Evolutionary conservation across 208 protist genomes (phyloP).

Genomic region (Wallacemonas sp.): DNA sequence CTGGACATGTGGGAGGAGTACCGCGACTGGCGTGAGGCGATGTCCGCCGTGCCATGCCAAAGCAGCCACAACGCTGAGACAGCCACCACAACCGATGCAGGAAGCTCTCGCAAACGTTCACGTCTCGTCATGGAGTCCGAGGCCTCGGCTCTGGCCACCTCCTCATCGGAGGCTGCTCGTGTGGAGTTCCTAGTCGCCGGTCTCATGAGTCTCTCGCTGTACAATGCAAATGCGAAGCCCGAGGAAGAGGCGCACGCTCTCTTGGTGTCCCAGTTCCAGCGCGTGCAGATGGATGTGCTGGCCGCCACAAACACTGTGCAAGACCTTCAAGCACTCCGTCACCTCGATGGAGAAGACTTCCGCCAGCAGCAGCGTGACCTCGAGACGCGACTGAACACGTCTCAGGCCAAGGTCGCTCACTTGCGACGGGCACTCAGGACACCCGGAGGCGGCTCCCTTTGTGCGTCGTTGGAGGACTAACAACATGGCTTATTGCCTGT

Average conservation of each 20-base stretch:
- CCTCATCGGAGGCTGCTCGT: neutral
- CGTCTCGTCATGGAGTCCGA: neutral
- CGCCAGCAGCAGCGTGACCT: neutral
- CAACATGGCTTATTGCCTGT: neutral
- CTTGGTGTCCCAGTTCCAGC: slow-evolving; percentile 2
- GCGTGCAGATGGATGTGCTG: slow-evolving; percentile 14
- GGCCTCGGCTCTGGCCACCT: neutral
- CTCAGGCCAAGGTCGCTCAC: neutral
- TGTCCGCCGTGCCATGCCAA: neutral
- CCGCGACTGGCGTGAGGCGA: neutral
- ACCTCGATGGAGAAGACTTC: slow-evolving; percentile 7
- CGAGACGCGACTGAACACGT: neutral
- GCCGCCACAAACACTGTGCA: neutral
- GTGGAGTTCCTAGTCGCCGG: neutral
- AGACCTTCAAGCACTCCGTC: neutral
- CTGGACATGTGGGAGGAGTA: neutral
- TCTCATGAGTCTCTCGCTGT: neutral
- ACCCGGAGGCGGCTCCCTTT: neutral
- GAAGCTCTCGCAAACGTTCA: neutral
- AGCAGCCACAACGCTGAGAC: neutral
- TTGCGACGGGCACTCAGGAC: neutral
- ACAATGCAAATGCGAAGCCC: neutral
- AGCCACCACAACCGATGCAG: neutral
- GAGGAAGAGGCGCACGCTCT: slow-evolving; percentile 7
- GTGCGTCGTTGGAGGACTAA: slow-evolving; percentile 6